phyloP scores from a whole-genome alignment of 2,329 filamentous ascomycete genomes.

The Kalmusia sp. region DNA sequence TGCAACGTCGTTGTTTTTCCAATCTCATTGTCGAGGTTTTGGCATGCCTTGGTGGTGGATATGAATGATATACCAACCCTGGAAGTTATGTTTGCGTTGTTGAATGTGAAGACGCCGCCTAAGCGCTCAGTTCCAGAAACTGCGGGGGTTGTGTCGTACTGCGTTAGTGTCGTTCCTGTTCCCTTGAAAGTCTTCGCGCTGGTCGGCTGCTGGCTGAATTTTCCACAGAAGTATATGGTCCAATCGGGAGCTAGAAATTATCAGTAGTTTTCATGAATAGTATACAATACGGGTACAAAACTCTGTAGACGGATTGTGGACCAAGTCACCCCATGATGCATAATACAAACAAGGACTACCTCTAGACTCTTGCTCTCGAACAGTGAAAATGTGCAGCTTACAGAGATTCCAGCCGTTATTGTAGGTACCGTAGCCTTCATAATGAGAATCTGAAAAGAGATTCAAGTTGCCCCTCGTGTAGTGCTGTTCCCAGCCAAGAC shows the following conservation, averaged over 20 bases:
- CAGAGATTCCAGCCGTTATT: constrained; percentile 71
- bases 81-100: constrained; percentile 56
- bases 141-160: constrained; percentile 29
- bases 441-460: constrained; percentile 59
- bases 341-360: too few species aligned
- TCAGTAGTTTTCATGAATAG: not conserved
- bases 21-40: constrained; percentile 65
- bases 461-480: constrained; percentile 67
- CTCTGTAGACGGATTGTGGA: too few species aligned
- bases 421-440: constrained; percentile 68
- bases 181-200: constrained; percentile 41
- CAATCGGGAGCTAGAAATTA: constrained; percentile 59
- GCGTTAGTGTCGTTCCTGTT: constrained; percentile 18
- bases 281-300: too few species aligned
- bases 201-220: constrained; percentile 56
- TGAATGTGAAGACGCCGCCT: constrained; percentile 63
- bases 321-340: too few species aligned
- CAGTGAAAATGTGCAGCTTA: constrained; percentile 20
- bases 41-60: constrained; percentile 66
- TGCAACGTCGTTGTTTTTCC: constrained; percentile 52
- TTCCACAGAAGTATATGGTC: constrained; percentile 70
- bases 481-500: constrained; percentile 66
- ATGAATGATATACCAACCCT: constrained; percentile 73
- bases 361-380: too few species aligned
- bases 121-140: constrained; percentile 39